Percentiles rank a stretch among this genome's conserved stretches.
phyloP scores from a whole-genome alignment of 1,284 basidiomycete genomes.

The Coniferiporia weirii region DNA sequence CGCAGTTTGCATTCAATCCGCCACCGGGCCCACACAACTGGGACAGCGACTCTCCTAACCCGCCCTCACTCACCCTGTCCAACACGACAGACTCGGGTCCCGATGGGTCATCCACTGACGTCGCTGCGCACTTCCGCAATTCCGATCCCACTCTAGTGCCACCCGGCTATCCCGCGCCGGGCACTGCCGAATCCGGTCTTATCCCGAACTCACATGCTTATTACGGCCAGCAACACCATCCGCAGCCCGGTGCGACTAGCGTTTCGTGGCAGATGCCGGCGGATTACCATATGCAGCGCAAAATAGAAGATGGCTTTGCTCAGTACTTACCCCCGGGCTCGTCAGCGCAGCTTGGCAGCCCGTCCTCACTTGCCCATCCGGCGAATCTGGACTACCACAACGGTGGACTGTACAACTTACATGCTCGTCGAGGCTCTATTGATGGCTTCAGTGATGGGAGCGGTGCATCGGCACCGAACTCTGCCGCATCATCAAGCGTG shows the following conservation, averaged over 20 bases:
- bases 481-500: constrained; percentile 17
- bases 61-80: constrained; percentile 16
- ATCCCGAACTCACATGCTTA: constrained; percentile 1
- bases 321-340: constrained; percentile 14
- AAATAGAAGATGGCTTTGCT: constrained; percentile 16
- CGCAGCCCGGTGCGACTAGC: not conserved
- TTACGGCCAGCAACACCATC: constrained; percentile 8
- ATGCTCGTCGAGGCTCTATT: constrained; percentile 12
- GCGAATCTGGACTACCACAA: constrained; percentile 10
- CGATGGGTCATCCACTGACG: constrained; percentile 13
- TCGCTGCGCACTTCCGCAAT: constrained; percentile 7
- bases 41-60: constrained; percentile 13
- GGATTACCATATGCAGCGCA: constrained; percentile 6
- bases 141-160: constrained; percentile 1
- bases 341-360: not conserved
- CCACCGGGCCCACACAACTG: constrained; percentile 10
- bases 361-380: constrained; percentile 9
- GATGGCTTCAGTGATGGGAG: constrained; percentile 15
- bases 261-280: constrained; percentile 7
- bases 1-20: constrained; percentile 15
- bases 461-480: constrained; percentile 14
- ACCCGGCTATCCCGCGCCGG: not conserved
- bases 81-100: constrained; percentile 15
- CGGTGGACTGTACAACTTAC: constrained; percentile 14
- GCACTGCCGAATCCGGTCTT: not conserved